Evolutionary conservation across 2,329 filamentous ascomycete genomes (phyloP).

Genomic region (Cercospora zeina): DNA sequence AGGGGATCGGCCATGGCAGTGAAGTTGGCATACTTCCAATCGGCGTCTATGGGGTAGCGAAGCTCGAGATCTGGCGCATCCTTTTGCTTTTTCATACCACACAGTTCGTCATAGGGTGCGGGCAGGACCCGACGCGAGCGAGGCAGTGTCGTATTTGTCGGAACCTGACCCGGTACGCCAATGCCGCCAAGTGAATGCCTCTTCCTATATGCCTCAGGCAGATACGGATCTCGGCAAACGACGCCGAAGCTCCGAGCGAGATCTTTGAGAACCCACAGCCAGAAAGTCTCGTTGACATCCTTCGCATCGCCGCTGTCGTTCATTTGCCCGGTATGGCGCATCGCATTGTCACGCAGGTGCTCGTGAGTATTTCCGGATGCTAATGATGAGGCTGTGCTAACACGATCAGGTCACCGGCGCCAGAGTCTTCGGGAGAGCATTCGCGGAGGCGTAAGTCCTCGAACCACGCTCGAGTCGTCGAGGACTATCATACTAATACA

Average conservation of each 20-base stretch:
- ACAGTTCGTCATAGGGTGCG: constrained; percentile 12
- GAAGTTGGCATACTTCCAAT: constrained; percentile 3
- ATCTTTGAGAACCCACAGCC: constrained; percentile 20
- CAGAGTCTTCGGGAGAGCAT: constrained; percentile 89
- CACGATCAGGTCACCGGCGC: constrained; percentile 66
- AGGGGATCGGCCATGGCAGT: constrained; percentile 3
- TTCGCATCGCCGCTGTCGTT: constrained; percentile 17
- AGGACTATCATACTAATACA: constrained; percentile 12
- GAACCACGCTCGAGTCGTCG: not conserved
- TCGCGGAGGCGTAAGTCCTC: constrained; percentile 67
- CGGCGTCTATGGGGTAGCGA: not conserved
- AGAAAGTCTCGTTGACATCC: constrained; percentile 15
- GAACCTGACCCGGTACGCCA: too few relatives aligned
- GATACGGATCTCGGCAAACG: not conserved
- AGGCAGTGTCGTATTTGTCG: not conserved
- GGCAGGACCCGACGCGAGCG: not conserved
- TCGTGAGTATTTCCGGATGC: constrained; percentile 45
- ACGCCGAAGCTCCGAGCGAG: constrained; percentile 18
- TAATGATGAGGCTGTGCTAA: constrained; percentile 9
- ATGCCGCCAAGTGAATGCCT: not conserved
- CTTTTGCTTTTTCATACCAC: constrained; percentile 8
- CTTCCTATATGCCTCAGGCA: constrained; percentile 11
- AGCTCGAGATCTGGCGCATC: constrained; percentile 3
- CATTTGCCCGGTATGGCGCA: constrained; percentile 62
- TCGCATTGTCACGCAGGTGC: constrained; percentile 89